phyloP scores from a whole-genome alignment of 2,329 filamentous ascomycete species.

The Colletotrichum lindemuthianum region DNA sequence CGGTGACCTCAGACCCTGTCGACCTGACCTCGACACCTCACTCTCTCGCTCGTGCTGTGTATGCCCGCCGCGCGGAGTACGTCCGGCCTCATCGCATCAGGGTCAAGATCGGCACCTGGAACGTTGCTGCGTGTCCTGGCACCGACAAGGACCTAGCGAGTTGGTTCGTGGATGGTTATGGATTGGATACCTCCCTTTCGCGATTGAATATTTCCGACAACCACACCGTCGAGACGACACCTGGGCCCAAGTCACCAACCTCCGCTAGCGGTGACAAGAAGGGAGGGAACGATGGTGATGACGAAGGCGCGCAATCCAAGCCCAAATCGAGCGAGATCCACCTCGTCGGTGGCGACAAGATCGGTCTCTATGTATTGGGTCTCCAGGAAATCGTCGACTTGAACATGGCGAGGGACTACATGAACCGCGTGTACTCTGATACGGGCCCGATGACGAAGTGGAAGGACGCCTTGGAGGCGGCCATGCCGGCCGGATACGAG shows the following conservation, averaged over 20 bases:
- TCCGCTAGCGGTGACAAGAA: constrained; percentile 33
- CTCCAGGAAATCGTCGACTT: constrained; percentile 94
- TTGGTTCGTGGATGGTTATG: constrained; percentile 87
- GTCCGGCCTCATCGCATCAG: constrained; percentile 77
- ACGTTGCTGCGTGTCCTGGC: constrained; percentile 85
- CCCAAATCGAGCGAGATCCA: constrained; percentile 50
- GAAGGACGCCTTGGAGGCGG: constrained; percentile 79
- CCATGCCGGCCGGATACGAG: constrained; percentile 80
- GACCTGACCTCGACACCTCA: constrained; percentile 60
- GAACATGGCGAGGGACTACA: constrained; percentile 79
- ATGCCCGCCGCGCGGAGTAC: constrained; percentile 82
- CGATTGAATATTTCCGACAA: constrained; percentile 59
- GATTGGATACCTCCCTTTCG: constrained; percentile 71
- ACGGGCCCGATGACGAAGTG: constrained; percentile 77
- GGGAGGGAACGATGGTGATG: constrained; percentile 49
- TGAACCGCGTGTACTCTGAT: constrained; percentile 78
- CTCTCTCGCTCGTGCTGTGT: constrained; percentile 72
- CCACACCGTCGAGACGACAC: constrained; percentile 44
- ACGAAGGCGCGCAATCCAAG: constrained; percentile 52
- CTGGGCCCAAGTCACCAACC: constrained; percentile 5
- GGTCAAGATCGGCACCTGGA: constrained; percentile 95
- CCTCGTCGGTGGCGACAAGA: constrained; percentile 70
- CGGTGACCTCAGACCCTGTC: constrained; percentile 52
- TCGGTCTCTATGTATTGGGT: constrained; percentile 90
- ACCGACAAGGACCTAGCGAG: constrained; percentile 87